Conservation (phyloP, 2,329 filamentous ascomycete species). For the Colletotrichum sp. region DNA sequence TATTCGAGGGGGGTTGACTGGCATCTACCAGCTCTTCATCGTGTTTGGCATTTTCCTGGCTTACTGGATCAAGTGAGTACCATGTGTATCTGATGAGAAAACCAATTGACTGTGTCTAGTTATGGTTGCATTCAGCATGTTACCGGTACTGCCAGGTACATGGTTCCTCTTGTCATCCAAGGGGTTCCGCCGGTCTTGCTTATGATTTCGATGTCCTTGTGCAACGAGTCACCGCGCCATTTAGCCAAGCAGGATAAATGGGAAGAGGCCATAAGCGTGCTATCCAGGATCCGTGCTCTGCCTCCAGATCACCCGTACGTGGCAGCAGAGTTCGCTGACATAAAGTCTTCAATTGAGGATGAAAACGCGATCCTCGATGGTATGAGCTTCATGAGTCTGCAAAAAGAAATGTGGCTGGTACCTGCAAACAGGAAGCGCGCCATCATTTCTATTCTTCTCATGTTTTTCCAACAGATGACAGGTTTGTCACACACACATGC, state of each 20-base stretch:
- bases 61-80: conserved; percentile 43
- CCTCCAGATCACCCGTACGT: conserved; percentile 41
- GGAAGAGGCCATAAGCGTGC: conserved; percentile 40
- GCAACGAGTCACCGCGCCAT: conserved; percentile 43
- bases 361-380: conserved; percentile 44
- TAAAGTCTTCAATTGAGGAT: conserved; percentile 58
- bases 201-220: conserved; percentile 36
- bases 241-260: conserved; percentile 37
- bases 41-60: conserved; percentile 54
- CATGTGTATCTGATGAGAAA: background rate
- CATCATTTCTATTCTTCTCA: conserved; percentile 7
- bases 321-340: conserved; percentile 56
- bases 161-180: conserved; percentile 47
- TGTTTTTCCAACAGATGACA: conserved; percentile 22
- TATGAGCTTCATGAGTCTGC: conserved; percentile 18
- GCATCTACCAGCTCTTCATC: conserved; percentile 56
- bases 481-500: background rate
- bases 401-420: conserved; percentile 14
- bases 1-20: conserved; percentile 55
- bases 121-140: conserved; percentile 30
- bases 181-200: conserved; percentile 42
- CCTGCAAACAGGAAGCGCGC: conserved; percentile 16
- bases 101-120: background rate
- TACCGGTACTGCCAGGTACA: background rate
- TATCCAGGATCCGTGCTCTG: conserved; percentile 43